phyloP scores from a whole-genome alignment of 192 early-diverging fungal species.

The Coemansia sp. region DNA sequence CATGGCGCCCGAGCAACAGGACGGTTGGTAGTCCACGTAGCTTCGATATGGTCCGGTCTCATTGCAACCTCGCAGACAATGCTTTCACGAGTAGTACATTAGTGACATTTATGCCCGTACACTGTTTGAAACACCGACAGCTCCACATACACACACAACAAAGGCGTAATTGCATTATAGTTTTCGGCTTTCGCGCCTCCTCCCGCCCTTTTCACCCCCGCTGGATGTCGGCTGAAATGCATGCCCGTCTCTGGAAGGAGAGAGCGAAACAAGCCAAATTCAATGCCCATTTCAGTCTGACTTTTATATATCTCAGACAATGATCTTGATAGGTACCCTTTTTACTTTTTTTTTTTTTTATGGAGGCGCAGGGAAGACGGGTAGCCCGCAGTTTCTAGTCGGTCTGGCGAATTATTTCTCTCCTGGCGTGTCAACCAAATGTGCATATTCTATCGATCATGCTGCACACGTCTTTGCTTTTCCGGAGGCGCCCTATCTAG shows the following conservation, averaged over 20 bases:
- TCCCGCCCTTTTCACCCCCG: not conserved
- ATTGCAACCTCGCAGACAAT: not conserved
- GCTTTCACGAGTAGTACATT: not conserved
- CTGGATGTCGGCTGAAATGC: constrained; percentile 6
- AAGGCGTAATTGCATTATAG: not conserved
- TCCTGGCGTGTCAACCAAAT: not conserved
- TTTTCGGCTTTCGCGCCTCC: not conserved
- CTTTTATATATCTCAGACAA: not conserved
- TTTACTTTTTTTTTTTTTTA: not conserved
- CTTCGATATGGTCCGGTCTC: not conserved
- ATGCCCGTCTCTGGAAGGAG: not conserved
- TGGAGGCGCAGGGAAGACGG: not conserved
- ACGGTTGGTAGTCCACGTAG: not conserved
- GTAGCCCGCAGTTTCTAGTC: not conserved
- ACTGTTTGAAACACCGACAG: not conserved
- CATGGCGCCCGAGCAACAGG: too few species aligned
- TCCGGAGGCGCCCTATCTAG: not conserved
- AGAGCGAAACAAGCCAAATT: not conserved
- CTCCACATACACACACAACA: not conserved
- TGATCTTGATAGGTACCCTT: not conserved
- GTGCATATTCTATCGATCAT: not conserved
- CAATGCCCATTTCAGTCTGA: not conserved
- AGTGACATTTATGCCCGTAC: not conserved
- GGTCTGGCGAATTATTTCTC: not conserved
- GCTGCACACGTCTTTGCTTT: not conserved